Percentiles rank a stretch among this genome's conserved stretches.
Evolutionary conservation across 2,329 filamentous ascomycete species (phyloP).

Genomic region (Leptographium galeiforme): DNA sequence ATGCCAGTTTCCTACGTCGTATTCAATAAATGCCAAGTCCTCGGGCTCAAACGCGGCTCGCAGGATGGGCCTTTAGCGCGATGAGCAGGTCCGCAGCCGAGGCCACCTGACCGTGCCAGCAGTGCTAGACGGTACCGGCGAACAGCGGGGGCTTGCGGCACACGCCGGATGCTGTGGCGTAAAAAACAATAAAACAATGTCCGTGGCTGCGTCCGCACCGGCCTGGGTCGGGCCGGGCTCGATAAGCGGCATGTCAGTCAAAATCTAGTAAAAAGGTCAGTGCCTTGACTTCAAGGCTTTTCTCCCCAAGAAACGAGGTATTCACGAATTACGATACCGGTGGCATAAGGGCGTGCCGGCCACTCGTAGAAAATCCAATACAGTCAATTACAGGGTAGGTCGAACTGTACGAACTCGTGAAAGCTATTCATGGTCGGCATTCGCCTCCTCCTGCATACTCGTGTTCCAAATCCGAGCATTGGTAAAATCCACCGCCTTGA

Average conservation of each 20-base stretch:
- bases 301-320: no score
- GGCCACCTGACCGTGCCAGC: conserved; percentile 1
- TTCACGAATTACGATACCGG: no score
- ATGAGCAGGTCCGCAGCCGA: conserved; percentile 1
- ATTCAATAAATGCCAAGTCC: conserved; percentile 1
- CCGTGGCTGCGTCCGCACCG: background rate
- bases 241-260: background rate
- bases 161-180: background rate
- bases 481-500: background rate
- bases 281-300: no score
- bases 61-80: conserved; percentile 1
- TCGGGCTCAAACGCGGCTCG: background rate
- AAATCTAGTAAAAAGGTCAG: no score
- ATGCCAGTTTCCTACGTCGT: conserved; percentile 1
- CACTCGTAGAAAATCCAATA: no score
- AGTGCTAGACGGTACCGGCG: background rate
- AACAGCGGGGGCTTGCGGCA: background rate
- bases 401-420: no score
- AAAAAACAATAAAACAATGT: no score
- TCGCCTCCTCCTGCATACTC: background rate
- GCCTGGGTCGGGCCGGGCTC: background rate
- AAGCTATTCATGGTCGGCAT: background rate
- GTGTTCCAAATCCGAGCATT: background rate
- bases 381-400: no score
- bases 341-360: no score